These are phyloP conservation scores for Hymenoscyphus salicellus DNA, from an alignment of 2,329 filamentous ascomycete species.

Conservation along the genomic window DNA sequence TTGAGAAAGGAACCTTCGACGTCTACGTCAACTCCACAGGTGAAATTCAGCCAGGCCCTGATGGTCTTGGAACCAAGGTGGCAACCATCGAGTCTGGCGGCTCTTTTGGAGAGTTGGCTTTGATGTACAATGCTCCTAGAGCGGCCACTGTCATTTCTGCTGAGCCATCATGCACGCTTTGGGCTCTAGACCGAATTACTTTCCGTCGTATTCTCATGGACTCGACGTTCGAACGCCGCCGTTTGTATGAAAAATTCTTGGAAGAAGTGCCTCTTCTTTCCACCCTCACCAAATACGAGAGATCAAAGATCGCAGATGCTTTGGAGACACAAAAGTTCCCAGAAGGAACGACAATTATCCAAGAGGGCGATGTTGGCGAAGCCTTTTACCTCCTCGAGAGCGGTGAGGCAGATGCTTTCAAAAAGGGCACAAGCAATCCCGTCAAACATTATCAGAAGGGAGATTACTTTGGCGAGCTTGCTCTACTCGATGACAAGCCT, in stretches of 20 bases:
- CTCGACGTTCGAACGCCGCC: conserved; percentile 89
- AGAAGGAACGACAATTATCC: conserved; percentile 78
- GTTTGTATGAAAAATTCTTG: conserved; percentile 96
- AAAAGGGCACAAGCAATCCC: conserved; percentile 64
- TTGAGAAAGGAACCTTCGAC: conserved; percentile 86
- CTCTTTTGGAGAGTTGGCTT: conserved; percentile 91
- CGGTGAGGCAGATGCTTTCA: conserved; percentile 84
- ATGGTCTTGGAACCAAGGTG: conserved; percentile 81
- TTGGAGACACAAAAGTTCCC: conserved; percentile 87
- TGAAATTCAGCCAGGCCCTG: conserved; percentile 70
- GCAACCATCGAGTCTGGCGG: conserved; percentile 80
- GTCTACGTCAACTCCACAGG: conserved; percentile 83
- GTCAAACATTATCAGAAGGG: conserved; percentile 85
- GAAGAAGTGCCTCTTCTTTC: conserved; percentile 87
- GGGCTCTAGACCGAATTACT: conserved; percentile 91
- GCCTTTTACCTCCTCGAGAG: conserved; percentile 88
- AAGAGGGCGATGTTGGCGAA: conserved; percentile 85
- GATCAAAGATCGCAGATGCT: conserved; percentile 95
- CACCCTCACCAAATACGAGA: conserved; percentile 83
- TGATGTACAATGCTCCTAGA: conserved; percentile 98
- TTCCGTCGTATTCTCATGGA: conserved; percentile 99
- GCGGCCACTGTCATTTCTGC: conserved; percentile 89
- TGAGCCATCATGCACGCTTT: conserved; percentile 75
- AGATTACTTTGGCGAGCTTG: conserved; percentile 95
- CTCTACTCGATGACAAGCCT: conserved; percentile 87